Evolutionary conservation across 306 rosid genomes (phyloP), one percentile per base, ranked within the genome.

Genomic region (Fragaria vesca): DNA sequence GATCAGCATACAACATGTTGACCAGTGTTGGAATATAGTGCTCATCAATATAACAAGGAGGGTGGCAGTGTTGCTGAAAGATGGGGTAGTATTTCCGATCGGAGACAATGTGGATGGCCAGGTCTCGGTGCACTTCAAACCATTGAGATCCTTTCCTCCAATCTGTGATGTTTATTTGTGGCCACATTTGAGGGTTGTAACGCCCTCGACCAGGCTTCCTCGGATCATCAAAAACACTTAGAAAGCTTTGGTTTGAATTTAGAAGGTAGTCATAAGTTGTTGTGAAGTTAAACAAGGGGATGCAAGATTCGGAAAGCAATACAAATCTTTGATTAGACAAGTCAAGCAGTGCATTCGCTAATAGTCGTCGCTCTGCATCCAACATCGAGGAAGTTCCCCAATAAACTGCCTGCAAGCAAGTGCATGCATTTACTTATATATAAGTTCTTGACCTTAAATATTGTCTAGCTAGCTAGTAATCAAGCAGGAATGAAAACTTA

Each of bases 101-200:
- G 0, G 87, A 83, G 2, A 89, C 85, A 10, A 91, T 71, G 54
- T 58, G 79, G 54, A 81, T 2, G 43, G 91, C 94, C 3, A 91
- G 86, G 0, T 89, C 81, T 0, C 89, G 82, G 60, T 83, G 81
- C 17, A 91, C 36, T 75, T 89, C 92, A 63, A 91, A 88, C 94
- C 94, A 91, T 32, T 91, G 97, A 36, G 90, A 82, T 26, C 93
- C 92, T 51, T 91, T 91, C 51, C 92, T 65, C 91, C 93, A 91
- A 15, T 91, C 8, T 32, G 88, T 78, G 78, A 86, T 66, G 79
- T 88, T 85, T 20, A 89, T 79, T 3, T 3, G 12, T 3, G 92
- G 93, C 21, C 57, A 67, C 93, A 89, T 89, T 43, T 70, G 57
- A 9, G 72, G 85, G 47, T 73, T 86, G 87, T 87, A 87, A 24